Conservation (phyloP, 2,329 filamentous ascomycete species). For the Penicillium sp. region DNA sequence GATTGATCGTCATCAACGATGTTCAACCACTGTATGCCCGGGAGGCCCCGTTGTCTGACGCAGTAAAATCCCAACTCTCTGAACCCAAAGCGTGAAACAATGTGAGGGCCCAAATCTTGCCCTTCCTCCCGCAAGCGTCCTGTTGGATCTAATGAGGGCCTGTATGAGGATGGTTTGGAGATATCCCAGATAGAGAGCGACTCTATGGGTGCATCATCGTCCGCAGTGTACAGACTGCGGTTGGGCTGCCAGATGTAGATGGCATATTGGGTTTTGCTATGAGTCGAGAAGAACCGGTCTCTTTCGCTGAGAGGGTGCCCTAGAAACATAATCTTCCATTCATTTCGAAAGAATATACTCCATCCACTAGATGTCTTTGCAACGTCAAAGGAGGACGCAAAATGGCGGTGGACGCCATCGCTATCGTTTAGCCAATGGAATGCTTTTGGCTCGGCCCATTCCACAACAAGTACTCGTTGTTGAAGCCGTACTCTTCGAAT, state of each 20-base stretch:
- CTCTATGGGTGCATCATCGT: conserved; percentile 63
- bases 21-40: conserved; percentile 56
- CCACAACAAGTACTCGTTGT: conserved; percentile 62
- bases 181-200: conserved; percentile 66
- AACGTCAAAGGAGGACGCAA: conserved; percentile 64
- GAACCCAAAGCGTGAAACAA: conserved; percentile 58
- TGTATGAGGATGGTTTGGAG: conserved; percentile 53
- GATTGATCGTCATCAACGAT: conserved; percentile 54
- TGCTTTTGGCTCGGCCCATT: conserved; percentile 63
- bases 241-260: conserved; percentile 67
- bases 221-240: conserved; percentile 57
- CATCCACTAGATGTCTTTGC: conserved; percentile 37
- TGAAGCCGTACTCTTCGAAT: conserved; percentile 61
- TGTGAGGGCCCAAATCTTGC: conserved; percentile 44
- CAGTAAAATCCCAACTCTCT: conserved; percentile 58
- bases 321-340: conserved; percentile 66
- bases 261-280: conserved; percentile 64
- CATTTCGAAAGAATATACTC: conserved; percentile 57
- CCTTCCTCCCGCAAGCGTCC: conserved; percentile 41
- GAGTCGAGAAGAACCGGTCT: conserved; percentile 67
- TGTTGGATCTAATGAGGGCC: conserved; percentile 56
- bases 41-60: conserved; percentile 58
- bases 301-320: conserved; percentile 60
- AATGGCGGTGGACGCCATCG: conserved; percentile 61
- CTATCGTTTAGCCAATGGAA: conserved; percentile 59